These are phyloP conservation scores for Xerocomus minutiporus DNA, from an alignment of 1,284 basidiomycete species.

Conservation along the genomic window DNA sequence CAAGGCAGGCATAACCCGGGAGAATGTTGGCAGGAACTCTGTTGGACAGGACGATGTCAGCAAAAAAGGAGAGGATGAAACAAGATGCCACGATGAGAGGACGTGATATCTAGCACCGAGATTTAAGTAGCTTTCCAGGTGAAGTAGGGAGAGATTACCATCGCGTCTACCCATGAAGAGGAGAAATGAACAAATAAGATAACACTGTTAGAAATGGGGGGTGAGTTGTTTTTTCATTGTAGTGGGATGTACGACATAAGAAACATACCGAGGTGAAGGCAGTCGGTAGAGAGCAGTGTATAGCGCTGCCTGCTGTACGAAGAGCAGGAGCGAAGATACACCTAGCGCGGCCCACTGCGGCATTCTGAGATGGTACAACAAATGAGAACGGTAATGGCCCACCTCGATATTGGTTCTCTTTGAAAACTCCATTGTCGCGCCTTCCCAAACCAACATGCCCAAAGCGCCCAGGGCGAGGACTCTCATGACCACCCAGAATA, in stretches of 20 bases:
- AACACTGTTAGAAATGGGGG: constrained; percentile 40
- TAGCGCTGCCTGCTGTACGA: constrained; percentile 59
- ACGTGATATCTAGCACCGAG: constrained; percentile 39
- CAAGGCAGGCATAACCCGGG: constrained; percentile 62
- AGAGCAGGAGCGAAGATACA: constrained; percentile 60
- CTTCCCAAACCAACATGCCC: constrained; percentile 56
- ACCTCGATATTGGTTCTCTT: constrained; percentile 59
- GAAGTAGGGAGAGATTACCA: constrained; percentile 48
- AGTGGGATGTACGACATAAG: neutral
- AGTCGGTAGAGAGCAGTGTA: constrained; percentile 63
- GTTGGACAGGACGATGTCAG: constrained; percentile 51
- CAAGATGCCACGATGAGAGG: constrained; percentile 43
- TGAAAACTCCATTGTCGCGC: constrained; percentile 45
- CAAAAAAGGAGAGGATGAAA: constrained; percentile 46
- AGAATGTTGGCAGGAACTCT: constrained; percentile 42
- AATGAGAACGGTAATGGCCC: constrained; percentile 16
- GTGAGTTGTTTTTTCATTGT: constrained; percentile 2
- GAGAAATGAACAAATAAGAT: constrained; percentile 66
- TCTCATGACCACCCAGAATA: constrained; percentile 70
- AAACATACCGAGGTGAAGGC: constrained; percentile 55
- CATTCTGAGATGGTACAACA: constrained; percentile 10
- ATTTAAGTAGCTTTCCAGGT: constrained; percentile 18
- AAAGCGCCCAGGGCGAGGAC: constrained; percentile 62
- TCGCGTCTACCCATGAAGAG: constrained; percentile 53
- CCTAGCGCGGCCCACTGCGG: constrained; percentile 66